These are phyloP conservation scores for Sordariomycetes sp. DNA, from an alignment of 2,329 filamentous ascomycete species.

Conservation along the genomic window DNA sequence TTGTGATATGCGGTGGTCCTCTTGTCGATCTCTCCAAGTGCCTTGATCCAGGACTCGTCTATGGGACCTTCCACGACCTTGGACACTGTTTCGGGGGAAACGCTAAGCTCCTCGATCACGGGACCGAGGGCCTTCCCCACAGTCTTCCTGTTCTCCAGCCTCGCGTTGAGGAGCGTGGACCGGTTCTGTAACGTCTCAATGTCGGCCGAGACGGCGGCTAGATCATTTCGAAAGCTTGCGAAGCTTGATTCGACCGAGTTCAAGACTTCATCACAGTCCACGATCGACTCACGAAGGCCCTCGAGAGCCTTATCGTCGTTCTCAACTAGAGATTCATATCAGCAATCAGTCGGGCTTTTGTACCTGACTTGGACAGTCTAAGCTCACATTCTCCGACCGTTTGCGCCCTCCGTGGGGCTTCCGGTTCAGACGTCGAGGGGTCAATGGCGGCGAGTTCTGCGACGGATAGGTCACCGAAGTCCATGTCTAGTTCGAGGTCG, in stretches of 20 bases:
- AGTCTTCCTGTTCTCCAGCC: slow-evolving; percentile 76
- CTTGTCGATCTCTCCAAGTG: slow-evolving; percentile 72
- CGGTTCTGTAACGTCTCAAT: slow-evolving; percentile 87
- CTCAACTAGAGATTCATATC: slow-evolving; percentile 40
- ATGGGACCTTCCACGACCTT: slow-evolving; percentile 82
- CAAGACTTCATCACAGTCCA: slow-evolving; percentile 83
- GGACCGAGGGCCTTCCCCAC: slow-evolving; percentile 82
- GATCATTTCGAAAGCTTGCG: slow-evolving; percentile 83
- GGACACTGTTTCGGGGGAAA: slow-evolving; percentile 71
- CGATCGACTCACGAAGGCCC: slow-evolving; percentile 79
- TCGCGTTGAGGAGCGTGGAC: slow-evolving; percentile 69
- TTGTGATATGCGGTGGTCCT: slow-evolving; percentile 60
- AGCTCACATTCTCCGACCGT: slow-evolving; percentile 55
- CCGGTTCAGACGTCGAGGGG: background rate
- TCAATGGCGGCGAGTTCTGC: slow-evolving; percentile 48
- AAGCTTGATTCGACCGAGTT: slow-evolving; percentile 88
- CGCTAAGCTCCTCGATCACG: slow-evolving; percentile 80
- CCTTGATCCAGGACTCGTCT: slow-evolving; percentile 78
- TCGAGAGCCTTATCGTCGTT: slow-evolving; percentile 75
- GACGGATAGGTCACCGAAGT: slow-evolving; percentile 68
- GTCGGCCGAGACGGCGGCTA: slow-evolving; percentile 83
- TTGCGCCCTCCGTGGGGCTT: slow-evolving; percentile 29
- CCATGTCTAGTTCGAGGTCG: slow-evolving; percentile 53
- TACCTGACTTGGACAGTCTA: background rate
- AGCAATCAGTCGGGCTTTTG: background rate